phyloP scores from a whole-genome alignment of 2,329 filamentous ascomycete genomes.

The Penicillium brasilianum region DNA sequence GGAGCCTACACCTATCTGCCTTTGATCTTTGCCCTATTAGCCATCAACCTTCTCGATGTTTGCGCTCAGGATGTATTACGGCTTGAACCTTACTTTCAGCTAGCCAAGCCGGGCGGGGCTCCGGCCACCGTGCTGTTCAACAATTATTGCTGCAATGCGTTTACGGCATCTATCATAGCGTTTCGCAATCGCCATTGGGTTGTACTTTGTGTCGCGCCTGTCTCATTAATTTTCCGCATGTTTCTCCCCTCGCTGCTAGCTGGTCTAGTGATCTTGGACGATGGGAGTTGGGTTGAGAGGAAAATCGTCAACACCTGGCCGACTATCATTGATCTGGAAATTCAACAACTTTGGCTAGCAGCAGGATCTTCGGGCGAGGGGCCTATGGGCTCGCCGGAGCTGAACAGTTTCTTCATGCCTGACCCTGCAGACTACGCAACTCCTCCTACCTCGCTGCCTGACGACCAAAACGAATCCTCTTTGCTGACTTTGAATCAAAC shows the following conservation, averaged over 20 bases:
- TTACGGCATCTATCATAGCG: conserved; percentile 24
- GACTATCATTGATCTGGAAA: conserved; percentile 11
- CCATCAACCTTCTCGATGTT: conserved; percentile 23
- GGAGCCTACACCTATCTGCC: conserved; percentile 24
- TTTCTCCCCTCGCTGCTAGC: conserved; percentile 25
- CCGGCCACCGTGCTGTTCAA: conserved; percentile 25
- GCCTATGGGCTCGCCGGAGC: conserved; percentile 3
- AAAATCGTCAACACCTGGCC: conserved; percentile 21
- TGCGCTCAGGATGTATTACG: conserved; percentile 27
- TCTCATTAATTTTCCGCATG: conserved; percentile 23
- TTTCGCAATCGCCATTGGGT: conserved; percentile 29
- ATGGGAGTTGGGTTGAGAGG: conserved; percentile 5
- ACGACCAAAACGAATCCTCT: conserved; percentile 12
- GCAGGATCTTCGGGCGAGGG: background rate
- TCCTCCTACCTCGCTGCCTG: conserved; percentile 16
- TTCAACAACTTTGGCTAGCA: conserved; percentile 9
- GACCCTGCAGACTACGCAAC: conserved; percentile 13
- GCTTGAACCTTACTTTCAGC: conserved; percentile 30
- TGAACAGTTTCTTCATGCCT: conserved; percentile 17
- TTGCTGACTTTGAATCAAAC: conserved; percentile 20
- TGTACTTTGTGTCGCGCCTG: conserved; percentile 19
- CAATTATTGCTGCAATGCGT: conserved; percentile 29
- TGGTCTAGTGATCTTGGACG: conserved; percentile 22
- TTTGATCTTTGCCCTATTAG: conserved; percentile 23
- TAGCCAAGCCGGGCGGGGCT: conserved; percentile 18